Evolutionary conservation across 352 stramenopile genomes (phyloP), one percentile per base, ranked within the genome.

Genomic region (Phytopythium chamaehyphon): DNA sequence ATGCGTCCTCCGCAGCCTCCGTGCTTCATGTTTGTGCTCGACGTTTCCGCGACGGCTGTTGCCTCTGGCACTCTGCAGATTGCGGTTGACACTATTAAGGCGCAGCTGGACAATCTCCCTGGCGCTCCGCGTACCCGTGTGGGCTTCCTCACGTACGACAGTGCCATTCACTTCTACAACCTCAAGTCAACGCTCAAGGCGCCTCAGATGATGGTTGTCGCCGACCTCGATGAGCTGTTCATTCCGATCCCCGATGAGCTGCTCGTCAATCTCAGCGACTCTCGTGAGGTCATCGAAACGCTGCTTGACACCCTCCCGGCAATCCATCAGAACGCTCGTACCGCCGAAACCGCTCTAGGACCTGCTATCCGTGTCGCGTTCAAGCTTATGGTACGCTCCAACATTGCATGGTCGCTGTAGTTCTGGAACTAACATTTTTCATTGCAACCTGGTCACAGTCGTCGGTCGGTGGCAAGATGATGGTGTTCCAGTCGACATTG

Each of bases 181-280:
- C 64, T 95, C 48, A 82, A 97, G 71, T 84, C 83, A 7, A 86
- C 77, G 23, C 40, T 95, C 33, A 95, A 92, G 55, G 71, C 82
- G 2, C 84, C 84, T 19, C 84, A 95, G 61, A 95, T 95, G 84
- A 95, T 95, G 83, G 79, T 95, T 24, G 73, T 95, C 43, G 76
- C 85, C 24, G 85, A 95, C 54, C 61, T 95, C 21, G 84, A 95
- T 33, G 85, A 95, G 40, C 73, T 93, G 1, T 95, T 95, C 67
- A 93, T 93, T 48, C 85, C 85, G n/a, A 93, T 95, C 40, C 85
- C 85, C 12, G 97, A 99, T 60, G 95, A 99, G 70, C 71, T 99
- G 42, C 79, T 99, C 39, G 96, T 99, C 11, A 99, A 99, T 72
- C 66, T 99, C 47, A 89, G 83, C 35, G 83, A 99, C 60, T 97